Percentiles rank a stretch among this genome's conserved stretches.
These are phyloP conservation scores for Candida vartiovaarae DNA, from an alignment of 805 yeast species.

Conservation along the genomic window DNA sequence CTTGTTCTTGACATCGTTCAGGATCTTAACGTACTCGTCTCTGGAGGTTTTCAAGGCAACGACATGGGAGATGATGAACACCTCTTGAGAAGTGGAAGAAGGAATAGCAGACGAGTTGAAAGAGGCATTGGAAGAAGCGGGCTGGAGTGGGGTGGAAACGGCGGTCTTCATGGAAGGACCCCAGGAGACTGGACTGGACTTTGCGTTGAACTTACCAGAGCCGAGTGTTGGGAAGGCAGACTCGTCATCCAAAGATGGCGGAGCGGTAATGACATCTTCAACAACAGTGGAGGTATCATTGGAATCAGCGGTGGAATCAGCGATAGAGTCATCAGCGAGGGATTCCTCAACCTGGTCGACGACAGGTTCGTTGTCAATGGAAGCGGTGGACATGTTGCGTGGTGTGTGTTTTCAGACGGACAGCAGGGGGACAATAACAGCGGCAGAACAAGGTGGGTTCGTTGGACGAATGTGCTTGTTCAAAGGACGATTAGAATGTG, in stretches of 20 bases:
- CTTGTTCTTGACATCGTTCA: slow-evolving; percentile 52
- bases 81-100: slow-evolving; percentile 35
- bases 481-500: not conserved
- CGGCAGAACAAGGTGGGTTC: not conserved
- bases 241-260: slow-evolving; percentile 42
- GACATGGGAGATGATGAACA: slow-evolving; percentile 65
- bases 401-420: not conserved
- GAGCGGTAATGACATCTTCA: slow-evolving; percentile 9
- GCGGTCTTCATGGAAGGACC: slow-evolving; percentile 26
- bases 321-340: not conserved
- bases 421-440: slow-evolving; percentile 1
- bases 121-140: slow-evolving; percentile 10
- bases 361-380: not conserved
- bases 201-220: slow-evolving; percentile 30
- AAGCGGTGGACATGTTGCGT: not conserved
- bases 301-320: not conserved
- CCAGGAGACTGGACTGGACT: slow-evolving; percentile 30
- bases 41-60: slow-evolving; percentile 59
- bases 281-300: slow-evolving; percentile 1
- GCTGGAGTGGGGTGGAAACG: slow-evolving; percentile 19
- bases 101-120: slow-evolving; percentile 28
- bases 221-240: slow-evolving; percentile 64
- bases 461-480: not conserved
- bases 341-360: not conserved
- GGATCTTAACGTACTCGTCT: slow-evolving; percentile 61